Evolutionary conservation across 176 grass and related monocot genomes (phyloP).

Genomic region (Rhynchospora breviuscula): DNA sequence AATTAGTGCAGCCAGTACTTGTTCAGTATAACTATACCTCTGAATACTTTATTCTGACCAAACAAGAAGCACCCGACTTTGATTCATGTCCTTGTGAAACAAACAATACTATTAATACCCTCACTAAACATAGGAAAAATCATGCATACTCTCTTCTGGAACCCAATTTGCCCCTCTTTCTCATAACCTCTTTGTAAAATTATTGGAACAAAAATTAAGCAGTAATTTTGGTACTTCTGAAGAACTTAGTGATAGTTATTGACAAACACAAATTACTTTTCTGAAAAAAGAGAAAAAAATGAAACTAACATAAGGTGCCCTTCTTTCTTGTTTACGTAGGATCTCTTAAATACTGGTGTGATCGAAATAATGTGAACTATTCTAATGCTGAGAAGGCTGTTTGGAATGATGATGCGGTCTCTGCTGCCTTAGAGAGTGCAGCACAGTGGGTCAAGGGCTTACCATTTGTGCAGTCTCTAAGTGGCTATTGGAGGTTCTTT

Average conservation of each 20-base stretch:
- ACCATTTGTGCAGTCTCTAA: constrained; percentile 66
- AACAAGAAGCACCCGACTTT: neutral
- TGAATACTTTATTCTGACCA: neutral
- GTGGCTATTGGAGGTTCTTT: constrained; percentile 84
- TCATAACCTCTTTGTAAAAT: neutral
- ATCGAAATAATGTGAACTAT: constrained; percentile 61
- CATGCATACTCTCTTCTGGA: neutral
- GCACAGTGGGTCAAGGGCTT: constrained; percentile 60
- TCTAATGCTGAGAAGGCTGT: constrained; percentile 51
- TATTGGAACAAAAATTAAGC: neutral
- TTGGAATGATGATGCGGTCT: constrained; percentile 68
- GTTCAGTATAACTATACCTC: neutral
- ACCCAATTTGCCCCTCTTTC: neutral
- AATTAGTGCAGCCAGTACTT: neutral
- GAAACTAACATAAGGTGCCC: neutral
- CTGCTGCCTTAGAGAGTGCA: constrained; percentile 50
- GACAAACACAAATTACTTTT: neutral
- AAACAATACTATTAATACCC: neutral
- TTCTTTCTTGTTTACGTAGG: constrained; percentile 34
- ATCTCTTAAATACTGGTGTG: constrained; percentile 80
- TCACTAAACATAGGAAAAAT: neutral
- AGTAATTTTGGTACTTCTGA: neutral
- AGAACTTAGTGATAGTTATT: no score
- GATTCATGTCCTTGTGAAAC: neutral
- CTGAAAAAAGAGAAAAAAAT: neutral